Base-by-base conservation (phyloP, 2,329 filamentous ascomycete genomes). In the Laburnicola sp. region DNA sequence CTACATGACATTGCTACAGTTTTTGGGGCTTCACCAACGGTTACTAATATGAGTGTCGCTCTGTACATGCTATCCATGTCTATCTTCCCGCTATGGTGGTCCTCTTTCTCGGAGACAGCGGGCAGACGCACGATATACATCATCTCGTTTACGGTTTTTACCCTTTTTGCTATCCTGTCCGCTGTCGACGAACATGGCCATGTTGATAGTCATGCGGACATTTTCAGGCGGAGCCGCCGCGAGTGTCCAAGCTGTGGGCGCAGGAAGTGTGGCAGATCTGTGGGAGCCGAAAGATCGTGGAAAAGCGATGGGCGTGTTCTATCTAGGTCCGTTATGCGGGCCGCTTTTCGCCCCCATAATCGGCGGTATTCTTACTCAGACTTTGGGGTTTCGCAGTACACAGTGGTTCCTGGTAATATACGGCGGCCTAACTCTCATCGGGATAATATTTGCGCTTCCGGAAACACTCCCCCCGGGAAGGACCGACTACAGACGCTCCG, bases 31-130 rank as follows among this genome's bases (percentile, higher is more conserved):
- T 64, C 61, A 0, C 44, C 64, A 9, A 68, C 69, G 0, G 58
- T 74, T 2, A 64, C 72, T n/a, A 75, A 75, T 44, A 68, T 75
- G 63, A 67, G 58, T 30, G 72, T 74, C 11, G 71, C 72, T 0
- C 65, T 75, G 10, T 75, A 74, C 51, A 74, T 75, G 73, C 66
- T 75, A 6, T 61, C 65, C 48, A 75, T 75, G 72, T 60, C 65
- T 6, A 73, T 75, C 6, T 75, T 75, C 45, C 73, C 73, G 0
- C 56, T 75, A 1, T 75, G 72, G 72, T 71, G 68, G 68, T 64
- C 59, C 23, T 63, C 58, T 2, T 71, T 71, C 34, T 64, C 59
- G 8, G 68, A 71, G 51, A 68, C 65, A 1, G 51, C 60, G 10
- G 68, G 68, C 4, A 40, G 68, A 21, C 40, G 68, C 26, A 64